Evolutionary conservation across 106 monocot species (phyloP).

Genomic region (Hemerocallis citrina): DNA sequence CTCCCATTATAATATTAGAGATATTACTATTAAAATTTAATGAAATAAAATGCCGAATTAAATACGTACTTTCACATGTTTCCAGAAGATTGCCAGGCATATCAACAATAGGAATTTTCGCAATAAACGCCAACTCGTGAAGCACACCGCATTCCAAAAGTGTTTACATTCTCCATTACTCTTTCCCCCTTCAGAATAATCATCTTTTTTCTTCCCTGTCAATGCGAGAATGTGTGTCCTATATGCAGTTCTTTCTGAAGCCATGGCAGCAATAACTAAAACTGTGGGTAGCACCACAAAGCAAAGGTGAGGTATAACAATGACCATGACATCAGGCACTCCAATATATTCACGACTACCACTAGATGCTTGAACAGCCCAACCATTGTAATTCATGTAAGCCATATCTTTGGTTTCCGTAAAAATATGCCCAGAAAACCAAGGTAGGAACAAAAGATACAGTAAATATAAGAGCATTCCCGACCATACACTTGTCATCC

Average conservation of each 20-base stretch:
- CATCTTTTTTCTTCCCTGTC: conserved; percentile 78
- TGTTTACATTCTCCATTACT: conserved; percentile 1
- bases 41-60: neutral
- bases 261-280: conserved; percentile 55
- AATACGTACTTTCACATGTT: conserved; percentile 61
- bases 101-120: conserved; percentile 60
- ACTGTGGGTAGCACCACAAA: conserved; percentile 78
- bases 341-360: conserved; percentile 28
- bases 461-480: conserved; percentile 49
- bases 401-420: conserved; percentile 35
- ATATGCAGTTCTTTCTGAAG: conserved; percentile 56
- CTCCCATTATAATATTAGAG: neutral
- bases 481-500: conserved; percentile 54
- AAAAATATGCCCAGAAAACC: conserved; percentile 80
- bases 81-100: conserved; percentile 56
- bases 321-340: conserved; percentile 86
- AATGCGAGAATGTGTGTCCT: conserved; percentile 35
- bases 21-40: neutral
- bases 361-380: conserved; percentile 24
- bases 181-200: conserved; percentile 19
- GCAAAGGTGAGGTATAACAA: conserved; percentile 79
- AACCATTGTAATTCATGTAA: conserved; percentile 73
- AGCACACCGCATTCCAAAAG: conserved; percentile 6
- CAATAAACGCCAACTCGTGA: conserved; percentile 38
- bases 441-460: conserved; percentile 65